Percentiles rank a stretch among this genome's conserved stretches.
Evolutionary conservation across 345 rosid species (phyloP).

Genomic region (Dipteronia sinensis): DNA sequence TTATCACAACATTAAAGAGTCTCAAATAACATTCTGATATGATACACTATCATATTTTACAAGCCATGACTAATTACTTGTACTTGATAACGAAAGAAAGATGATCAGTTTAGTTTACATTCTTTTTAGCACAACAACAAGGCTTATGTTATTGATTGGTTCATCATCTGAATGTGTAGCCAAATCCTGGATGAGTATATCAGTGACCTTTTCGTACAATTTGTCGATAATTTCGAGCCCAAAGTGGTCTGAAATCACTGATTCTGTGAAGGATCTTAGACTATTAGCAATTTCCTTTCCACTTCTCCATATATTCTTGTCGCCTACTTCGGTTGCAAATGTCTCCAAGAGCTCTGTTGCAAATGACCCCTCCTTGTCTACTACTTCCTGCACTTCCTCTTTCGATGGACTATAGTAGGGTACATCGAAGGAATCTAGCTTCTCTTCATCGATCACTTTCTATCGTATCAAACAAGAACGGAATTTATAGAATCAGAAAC

Average conservation of each 20-base stretch:
- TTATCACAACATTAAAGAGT: too few relatives aligned
- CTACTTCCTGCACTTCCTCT: conserved; percentile 19
- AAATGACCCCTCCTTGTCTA: conserved; percentile 15
- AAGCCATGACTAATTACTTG: too few relatives aligned
- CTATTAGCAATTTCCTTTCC: background rate
- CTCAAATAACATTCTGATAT: too few relatives aligned
- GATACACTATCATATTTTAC: too few relatives aligned
- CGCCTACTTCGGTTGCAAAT: background rate
- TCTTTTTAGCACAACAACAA: conserved; percentile 14
- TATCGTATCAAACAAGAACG: too few relatives aligned
- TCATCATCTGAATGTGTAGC: background rate
- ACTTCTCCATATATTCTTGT: background rate
- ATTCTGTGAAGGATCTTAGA: conserved; percentile 19
- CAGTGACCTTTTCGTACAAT: conserved; percentile 21
- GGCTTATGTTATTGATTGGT: conserved; percentile 4
- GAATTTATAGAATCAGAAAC: too few relatives aligned
- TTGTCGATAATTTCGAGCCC: conserved; percentile 21
- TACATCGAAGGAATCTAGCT: conserved; percentile 24
- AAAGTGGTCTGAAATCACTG: conserved; percentile 26
- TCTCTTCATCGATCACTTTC: conserved; percentile 20
- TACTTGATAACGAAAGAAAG: background rate
- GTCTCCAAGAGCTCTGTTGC: conserved; percentile 11
- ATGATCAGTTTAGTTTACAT: background rate
- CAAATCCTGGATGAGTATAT: conserved; percentile 1
- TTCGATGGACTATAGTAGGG: conserved; percentile 19